Evolutionary conservation across 257 asterid species (phyloP).

Genomic region (Nicotiana tomentosiformis): DNA sequence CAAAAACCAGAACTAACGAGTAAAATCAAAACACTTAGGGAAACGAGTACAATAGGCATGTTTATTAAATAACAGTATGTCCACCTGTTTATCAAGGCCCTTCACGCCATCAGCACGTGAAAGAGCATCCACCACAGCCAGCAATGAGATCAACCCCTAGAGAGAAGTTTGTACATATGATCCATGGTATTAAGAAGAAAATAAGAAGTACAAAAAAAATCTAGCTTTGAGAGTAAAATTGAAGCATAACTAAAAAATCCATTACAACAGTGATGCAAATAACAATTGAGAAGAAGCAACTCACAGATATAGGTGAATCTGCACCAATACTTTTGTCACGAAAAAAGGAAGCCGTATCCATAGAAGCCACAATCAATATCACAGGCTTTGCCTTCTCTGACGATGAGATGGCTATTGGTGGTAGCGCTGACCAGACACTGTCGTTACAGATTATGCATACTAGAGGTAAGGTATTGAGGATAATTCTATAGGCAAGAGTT

Average conservation of each 20-base stretch:
- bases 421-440: slow-evolving; percentile 99
- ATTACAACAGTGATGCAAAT: neutral
- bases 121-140: slow-evolving; percentile 91
- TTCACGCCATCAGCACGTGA: slow-evolving; percentile 55
- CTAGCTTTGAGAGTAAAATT: neutral
- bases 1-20: neutral
- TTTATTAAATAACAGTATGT: neutral
- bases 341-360: slow-evolving; percentile 95
- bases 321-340: slow-evolving; percentile 94
- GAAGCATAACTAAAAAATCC: neutral
- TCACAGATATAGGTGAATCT: slow-evolving; percentile 94
- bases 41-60: neutral
- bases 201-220: slow-evolving; percentile 1
- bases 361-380: slow-evolving; percentile 65
- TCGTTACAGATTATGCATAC: slow-evolving; percentile 62
- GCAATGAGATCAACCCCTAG: slow-evolving; percentile 88
- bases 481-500: slow-evolving; percentile 16
- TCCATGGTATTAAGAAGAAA: neutral
- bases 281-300: slow-evolving; percentile 21
- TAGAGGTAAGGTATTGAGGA: slow-evolving; percentile 29
- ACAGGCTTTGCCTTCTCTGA: slow-evolving; percentile 52
- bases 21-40: neutral
- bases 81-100: slow-evolving; percentile 76
- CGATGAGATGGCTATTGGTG: slow-evolving; percentile 55
- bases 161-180: slow-evolving; percentile 10